These are phyloP conservation scores for Tricladium varicosporioides DNA, from an alignment of 2,329 filamentous ascomycete species.

Conservation along the genomic window DNA sequence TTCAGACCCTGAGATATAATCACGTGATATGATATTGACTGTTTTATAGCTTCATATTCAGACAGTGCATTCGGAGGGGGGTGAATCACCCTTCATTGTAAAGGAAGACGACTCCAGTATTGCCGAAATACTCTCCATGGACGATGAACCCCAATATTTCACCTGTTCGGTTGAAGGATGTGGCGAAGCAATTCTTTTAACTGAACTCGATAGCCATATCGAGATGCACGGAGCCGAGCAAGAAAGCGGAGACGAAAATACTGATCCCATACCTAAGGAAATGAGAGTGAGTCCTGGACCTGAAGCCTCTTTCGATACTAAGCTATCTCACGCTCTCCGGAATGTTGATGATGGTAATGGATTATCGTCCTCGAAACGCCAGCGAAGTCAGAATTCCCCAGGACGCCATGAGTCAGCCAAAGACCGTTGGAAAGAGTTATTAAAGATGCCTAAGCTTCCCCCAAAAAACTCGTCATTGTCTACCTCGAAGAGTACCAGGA, in stretches of 20 bases:
- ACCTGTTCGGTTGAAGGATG: constrained; percentile 57
- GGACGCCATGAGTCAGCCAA: constrained; percentile 25
- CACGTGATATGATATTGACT: constrained; percentile 12
- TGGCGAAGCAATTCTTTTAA: constrained; percentile 52
- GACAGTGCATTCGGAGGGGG: constrained; percentile 31
- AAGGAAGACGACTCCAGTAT: constrained; percentile 29
- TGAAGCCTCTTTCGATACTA: constrained; percentile 24
- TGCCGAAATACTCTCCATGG: constrained; percentile 15
- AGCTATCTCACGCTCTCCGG: constrained; percentile 25
- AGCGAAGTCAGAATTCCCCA: constrained; percentile 1
- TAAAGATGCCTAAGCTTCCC: constrained; percentile 32
- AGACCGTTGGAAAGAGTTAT: constrained; percentile 32
- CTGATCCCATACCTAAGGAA: constrained; percentile 12
- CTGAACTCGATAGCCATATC: constrained; percentile 56
- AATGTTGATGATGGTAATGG: constrained; percentile 22
- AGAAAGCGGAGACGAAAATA: constrained; percentile 17
- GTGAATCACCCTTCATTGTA: constrained; percentile 32
- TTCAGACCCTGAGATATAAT: neutral
- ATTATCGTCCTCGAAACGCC: constrained; percentile 6
- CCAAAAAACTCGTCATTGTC: constrained; percentile 8
- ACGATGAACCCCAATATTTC: constrained; percentile 40
- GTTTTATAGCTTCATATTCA: constrained; percentile 32
- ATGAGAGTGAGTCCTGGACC: constrained; percentile 16
- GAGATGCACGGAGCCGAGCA: constrained; percentile 48
- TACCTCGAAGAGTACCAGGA: constrained; percentile 13